Percentiles rank a stretch among this genome's conserved stretches.
Evolutionary conservation across 768 basidiomycete genomes (phyloP).

Genomic region (Psilocybe cubensis): DNA sequence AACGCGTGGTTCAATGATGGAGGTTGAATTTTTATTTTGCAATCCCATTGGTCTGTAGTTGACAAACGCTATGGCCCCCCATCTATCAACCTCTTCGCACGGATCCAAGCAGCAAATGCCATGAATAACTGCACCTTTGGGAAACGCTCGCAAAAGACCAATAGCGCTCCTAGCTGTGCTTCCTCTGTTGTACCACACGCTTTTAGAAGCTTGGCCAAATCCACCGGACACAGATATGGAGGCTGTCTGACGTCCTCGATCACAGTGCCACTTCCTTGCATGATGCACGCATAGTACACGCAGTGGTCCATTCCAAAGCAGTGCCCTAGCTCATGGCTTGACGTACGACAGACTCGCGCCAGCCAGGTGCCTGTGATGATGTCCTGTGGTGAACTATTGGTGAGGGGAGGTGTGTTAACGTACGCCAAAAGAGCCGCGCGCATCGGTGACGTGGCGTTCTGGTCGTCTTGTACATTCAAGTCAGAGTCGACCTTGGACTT

Average conservation of each 20-base stretch:
- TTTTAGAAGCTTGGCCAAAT: slow-evolving; percentile 31
- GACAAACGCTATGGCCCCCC: no score
- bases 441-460: background rate
- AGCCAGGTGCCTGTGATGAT: slow-evolving; percentile 34
- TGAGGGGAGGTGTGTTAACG: slow-evolving; percentile 9
- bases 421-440: slow-evolving; percentile 7
- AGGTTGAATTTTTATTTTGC: no score
- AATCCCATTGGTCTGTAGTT: no score
- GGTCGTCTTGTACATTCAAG: background rate
- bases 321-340: slow-evolving; percentile 46
- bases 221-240: slow-evolving; percentile 37
- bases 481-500: slow-evolving; percentile 9
- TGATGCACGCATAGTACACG: slow-evolving; percentile 39
- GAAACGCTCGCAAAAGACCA: slow-evolving; percentile 29
- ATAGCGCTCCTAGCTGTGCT: slow-evolving; percentile 26
- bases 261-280: slow-evolving; percentile 37
- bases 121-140: slow-evolving; percentile 28
- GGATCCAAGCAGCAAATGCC: slow-evolving; percentile 29
- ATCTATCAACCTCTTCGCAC: no score
- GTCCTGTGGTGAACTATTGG: background rate
- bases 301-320: slow-evolving; percentile 42
- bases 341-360: slow-evolving; percentile 35
- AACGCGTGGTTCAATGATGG: no score
- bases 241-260: slow-evolving; percentile 38
- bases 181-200: slow-evolving; percentile 25